Conservation (phyloP, 257 asterid species). For the Linderniella brevidens region DNA sequence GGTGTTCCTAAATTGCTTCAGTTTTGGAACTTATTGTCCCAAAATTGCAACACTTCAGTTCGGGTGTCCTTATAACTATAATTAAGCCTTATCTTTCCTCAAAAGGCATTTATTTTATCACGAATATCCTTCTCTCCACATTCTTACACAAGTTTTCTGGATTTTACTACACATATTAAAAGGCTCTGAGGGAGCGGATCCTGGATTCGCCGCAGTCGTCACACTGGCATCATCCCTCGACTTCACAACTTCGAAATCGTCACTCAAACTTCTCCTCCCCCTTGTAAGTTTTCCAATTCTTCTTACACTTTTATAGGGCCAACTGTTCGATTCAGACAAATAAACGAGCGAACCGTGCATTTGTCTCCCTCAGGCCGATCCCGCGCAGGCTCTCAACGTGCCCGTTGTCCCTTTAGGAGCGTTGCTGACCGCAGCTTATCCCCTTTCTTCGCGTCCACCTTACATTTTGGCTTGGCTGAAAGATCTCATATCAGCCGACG, state of each 20-base stretch:
- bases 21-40: too few relatives aligned
- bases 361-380: constrained; percentile 65
- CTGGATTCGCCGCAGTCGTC: constrained; percentile 71
- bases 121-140: neutral
- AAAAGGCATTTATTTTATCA: too few relatives aligned
- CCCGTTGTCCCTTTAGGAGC: constrained; percentile 97
- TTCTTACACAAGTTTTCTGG: constrained; percentile 6
- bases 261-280: constrained; percentile 67
- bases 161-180: constrained; percentile 10
- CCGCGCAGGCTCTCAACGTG: constrained; percentile 87
- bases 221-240: constrained; percentile 95
- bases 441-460: constrained; percentile 85
- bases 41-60: too few relatives aligned
- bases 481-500: constrained; percentile 79
- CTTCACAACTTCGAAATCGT: constrained; percentile 71
- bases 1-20: too few relatives aligned
- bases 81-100: too few relatives aligned
- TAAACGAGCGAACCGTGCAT: neutral
- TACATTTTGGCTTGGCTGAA: constrained; percentile 78
- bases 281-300: constrained; percentile 44
- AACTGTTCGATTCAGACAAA: neutral
- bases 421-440: constrained; percentile 77
- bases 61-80: too few relatives aligned
- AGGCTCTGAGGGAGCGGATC: constrained; percentile 63
- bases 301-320: constrained; percentile 1